Evolutionary conservation across 164 flowering plant genomes (phyloP).

Genomic region (Umbellularia californica): DNA sequence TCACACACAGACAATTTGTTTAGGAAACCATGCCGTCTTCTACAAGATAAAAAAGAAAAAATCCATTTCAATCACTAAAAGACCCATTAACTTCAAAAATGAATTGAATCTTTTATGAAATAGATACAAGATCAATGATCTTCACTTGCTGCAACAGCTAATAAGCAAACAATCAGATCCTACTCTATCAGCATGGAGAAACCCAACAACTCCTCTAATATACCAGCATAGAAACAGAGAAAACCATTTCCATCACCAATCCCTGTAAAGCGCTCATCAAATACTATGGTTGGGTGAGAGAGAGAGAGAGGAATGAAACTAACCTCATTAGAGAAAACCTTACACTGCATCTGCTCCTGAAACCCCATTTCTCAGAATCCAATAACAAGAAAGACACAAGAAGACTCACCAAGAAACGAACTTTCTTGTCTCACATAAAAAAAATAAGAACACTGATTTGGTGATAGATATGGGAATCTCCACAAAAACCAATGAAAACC

Average conservation of each 20-base stretch:
- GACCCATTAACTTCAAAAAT: not conserved
- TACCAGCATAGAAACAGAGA: not conserved
- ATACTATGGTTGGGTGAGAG: not conserved
- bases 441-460: conserved; percentile 5
- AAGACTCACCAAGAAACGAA: conserved; percentile 3
- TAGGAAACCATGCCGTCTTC: not conserved
- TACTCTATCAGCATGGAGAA: not conserved
- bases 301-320: conserved; percentile 18
- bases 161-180: not conserved
- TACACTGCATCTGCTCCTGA: conserved; percentile 13
- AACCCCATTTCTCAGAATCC: conserved; percentile 26
- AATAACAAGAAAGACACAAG: conserved; percentile 6
- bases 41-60: conserved; percentile 8
- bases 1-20: not conserved
- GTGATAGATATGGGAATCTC: conserved; percentile 16
- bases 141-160: not conserved
- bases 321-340: conserved; percentile 24
- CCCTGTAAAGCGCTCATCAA: not conserved
- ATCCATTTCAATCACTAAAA: not conserved
- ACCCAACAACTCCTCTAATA: not conserved
- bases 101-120: not conserved
- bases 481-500: conserved; percentile 10
- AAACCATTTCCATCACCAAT: not conserved
- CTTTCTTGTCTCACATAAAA: conserved; percentile 4
- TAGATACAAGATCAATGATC: not conserved